Conservation (phyloP, 164 flowering plant species). For the Houttuynia cordata region DNA sequence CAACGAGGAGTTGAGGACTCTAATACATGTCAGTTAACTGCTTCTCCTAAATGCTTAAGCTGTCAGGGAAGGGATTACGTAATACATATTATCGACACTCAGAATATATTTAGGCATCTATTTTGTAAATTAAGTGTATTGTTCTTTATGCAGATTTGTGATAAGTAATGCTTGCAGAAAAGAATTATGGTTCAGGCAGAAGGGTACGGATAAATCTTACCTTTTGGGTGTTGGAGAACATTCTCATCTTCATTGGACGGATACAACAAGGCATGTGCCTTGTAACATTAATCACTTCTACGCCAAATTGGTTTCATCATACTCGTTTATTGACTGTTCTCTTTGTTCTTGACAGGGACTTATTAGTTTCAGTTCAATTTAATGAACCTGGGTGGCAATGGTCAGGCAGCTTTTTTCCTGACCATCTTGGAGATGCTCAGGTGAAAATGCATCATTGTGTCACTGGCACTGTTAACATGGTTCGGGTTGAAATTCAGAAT, state of each 20-base stretch:
- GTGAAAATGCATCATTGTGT: slow-evolving; percentile 75
- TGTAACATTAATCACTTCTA: not conserved
- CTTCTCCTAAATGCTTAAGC: too few species aligned
- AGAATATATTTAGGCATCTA: too few species aligned
- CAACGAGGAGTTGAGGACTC: too few species aligned
- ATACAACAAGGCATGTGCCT: slow-evolving; percentile 47
- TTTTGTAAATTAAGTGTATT: not conserved
- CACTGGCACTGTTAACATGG: slow-evolving; percentile 43
- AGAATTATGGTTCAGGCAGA: slow-evolving; percentile 70
- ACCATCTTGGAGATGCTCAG: slow-evolving; percentile 88
- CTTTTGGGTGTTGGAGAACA: slow-evolving; percentile 54
- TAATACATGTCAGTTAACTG: too few species aligned
- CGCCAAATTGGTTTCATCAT: not conserved
- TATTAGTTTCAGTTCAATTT: slow-evolving; percentile 72
- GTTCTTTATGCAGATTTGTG: slow-evolving; percentile 53
- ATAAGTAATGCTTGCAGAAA: slow-evolving; percentile 84
- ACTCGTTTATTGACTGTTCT: slow-evolving; percentile 1
- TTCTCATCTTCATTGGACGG: slow-evolving; percentile 78
- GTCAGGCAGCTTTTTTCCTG: slow-evolving; percentile 97
- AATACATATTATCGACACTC: too few species aligned
- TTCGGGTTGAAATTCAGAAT: slow-evolving; percentile 87
- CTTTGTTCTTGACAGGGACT: slow-evolving; percentile 44
- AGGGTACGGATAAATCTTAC: slow-evolving; percentile 53
- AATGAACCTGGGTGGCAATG: slow-evolving; percentile 93
- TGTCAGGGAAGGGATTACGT: too few species aligned